Conservation (phyloP, 2,329 filamentous ascomycete species). For the Hypoxylon sp. region DNA sequence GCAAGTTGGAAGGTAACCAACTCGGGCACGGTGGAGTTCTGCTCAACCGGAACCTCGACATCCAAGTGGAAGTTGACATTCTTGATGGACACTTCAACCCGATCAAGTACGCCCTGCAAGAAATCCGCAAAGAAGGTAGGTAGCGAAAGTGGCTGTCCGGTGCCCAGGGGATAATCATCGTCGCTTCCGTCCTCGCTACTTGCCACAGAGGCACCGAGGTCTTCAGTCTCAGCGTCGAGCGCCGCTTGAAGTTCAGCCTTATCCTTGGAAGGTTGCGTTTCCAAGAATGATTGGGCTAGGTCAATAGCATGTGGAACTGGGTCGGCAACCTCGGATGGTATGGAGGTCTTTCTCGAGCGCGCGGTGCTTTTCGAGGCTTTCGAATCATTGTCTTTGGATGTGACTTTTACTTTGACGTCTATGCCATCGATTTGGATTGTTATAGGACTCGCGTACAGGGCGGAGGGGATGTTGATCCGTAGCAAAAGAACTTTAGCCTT, state of each 20-base stretch:
- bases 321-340: slow-evolving; percentile 47
- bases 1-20: slow-evolving; percentile 73
- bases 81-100: slow-evolving; percentile 74
- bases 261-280: slow-evolving; percentile 74
- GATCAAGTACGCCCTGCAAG: slow-evolving; percentile 78
- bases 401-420: slow-evolving; percentile 73
- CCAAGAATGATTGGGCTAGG: slow-evolving; percentile 82
- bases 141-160: slow-evolving; percentile 75
- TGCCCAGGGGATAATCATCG: slow-evolving; percentile 72
- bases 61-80: slow-evolving; percentile 76
- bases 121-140: slow-evolving; percentile 78
- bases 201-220: slow-evolving; percentile 70
- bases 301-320: slow-evolving; percentile 76
- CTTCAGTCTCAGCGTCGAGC: slow-evolving; percentile 70
- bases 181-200: slow-evolving; percentile 72
- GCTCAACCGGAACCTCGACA: slow-evolving; percentile 66
- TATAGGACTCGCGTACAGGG: slow-evolving; percentile 88
- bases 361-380: slow-evolving; percentile 45
- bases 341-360: slow-evolving; percentile 46
- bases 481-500: slow-evolving; percentile 81
- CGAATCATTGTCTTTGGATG: slow-evolving; percentile 53
- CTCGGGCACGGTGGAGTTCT: slow-evolving; percentile 60
- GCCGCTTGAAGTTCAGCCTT: slow-evolving; percentile 76
- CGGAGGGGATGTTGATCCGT: slow-evolving; percentile 85
- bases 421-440: slow-evolving; percentile 84